A percentile compares a stretch with the other conserved stretches of the same genome.
These are phyloP conservation scores for Centaurea solstitialis DNA, from an alignment of 129 eudicot genomes.

Conservation along the genomic window DNA sequence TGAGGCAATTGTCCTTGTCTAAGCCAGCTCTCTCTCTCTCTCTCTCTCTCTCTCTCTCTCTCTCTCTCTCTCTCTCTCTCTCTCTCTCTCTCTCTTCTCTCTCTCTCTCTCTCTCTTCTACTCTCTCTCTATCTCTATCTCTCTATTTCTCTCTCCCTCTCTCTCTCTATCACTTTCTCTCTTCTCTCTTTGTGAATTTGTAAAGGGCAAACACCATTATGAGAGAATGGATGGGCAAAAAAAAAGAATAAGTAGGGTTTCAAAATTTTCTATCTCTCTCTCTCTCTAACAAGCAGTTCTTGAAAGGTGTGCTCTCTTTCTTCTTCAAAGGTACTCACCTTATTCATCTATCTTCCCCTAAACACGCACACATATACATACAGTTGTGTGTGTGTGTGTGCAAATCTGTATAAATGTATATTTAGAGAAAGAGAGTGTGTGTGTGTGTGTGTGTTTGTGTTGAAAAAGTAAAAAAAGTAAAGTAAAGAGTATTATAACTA, in stretches of 20 bases:
- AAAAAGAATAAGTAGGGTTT: slow-evolving; percentile 10
- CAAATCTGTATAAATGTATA: neutral
- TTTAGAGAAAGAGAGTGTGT: neutral
- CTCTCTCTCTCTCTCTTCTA: neutral
- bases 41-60: neutral
- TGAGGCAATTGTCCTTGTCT: slow-evolving; percentile 26
- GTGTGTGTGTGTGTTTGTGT: neutral
- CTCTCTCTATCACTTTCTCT: neutral
- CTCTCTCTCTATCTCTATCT: neutral
- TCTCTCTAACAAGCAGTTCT: slow-evolving; percentile 2
- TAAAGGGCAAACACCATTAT: slow-evolving; percentile 5
- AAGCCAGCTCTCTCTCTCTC: slow-evolving; percentile 12
- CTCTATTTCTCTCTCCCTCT: neutral
- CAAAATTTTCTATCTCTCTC: neutral
- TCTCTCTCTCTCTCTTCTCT: neutral
- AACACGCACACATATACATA: neutral
- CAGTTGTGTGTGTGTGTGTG: neutral
- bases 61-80: neutral
- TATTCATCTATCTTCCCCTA: neutral
- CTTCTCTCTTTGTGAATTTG: neutral
- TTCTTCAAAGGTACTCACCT: slow-evolving; percentile 12
- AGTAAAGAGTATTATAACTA: neutral
- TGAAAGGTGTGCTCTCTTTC: slow-evolving; percentile 16
- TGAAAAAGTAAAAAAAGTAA: neutral
- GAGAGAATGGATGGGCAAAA: neutral